Conservation (phyloP, 306 rosid genomes). For the Rosa persica region DNA sequence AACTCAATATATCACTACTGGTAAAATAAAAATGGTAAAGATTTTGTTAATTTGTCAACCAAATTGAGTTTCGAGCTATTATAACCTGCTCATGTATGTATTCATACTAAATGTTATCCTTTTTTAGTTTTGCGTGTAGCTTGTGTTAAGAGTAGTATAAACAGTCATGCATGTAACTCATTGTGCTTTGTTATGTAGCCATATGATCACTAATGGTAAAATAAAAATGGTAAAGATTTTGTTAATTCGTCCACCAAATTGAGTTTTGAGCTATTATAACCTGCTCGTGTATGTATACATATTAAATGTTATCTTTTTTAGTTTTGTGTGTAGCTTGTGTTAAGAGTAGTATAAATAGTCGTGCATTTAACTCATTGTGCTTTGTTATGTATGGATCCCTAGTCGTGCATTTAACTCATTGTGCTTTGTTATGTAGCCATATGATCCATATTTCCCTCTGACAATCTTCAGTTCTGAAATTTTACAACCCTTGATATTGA, state of each 20-base stretch:
- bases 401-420: neutral
- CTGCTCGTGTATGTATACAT: neutral
- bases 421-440: neutral
- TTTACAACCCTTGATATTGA: neutral
- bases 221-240: neutral
- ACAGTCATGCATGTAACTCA: neutral
- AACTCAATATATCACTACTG: neutral
- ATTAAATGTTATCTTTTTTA: neutral
- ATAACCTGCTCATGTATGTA: neutral
- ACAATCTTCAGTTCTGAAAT: neutral
- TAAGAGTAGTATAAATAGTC: neutral
- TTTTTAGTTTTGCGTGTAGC: neutral
- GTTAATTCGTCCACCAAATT: neutral
- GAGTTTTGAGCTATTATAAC: neutral
- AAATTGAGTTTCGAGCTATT: neutral
- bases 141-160: neutral
- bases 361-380: neutral
- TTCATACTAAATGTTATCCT: neutral
- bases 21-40: neutral
- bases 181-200: neutral
- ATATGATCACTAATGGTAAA: neutral
- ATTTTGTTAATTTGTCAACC: neutral
- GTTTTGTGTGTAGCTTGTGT: neutral
- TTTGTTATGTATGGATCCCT: too few relatives aligned
- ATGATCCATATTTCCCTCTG: neutral